phyloP scores from a whole-genome alignment of 108 stramenopile genomes.

The Cyclostephanos tholiformis region DNA sequence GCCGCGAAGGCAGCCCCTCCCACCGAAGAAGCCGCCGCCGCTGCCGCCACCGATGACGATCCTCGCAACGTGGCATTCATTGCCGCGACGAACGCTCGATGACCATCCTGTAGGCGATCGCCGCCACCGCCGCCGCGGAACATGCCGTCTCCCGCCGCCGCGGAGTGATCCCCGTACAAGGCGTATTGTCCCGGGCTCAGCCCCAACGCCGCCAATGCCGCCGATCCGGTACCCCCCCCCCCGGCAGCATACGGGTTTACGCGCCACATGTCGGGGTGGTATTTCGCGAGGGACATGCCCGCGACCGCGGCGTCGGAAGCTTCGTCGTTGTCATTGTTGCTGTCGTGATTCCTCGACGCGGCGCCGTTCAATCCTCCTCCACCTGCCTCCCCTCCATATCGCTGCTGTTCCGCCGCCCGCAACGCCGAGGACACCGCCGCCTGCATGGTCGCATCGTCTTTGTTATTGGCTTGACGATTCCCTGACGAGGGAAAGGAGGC shows the following conservation, averaged over 20 bases:
- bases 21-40: background rate
- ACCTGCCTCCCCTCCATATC: background rate
- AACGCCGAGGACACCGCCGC: conserved; percentile 12
- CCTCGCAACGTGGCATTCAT: background rate
- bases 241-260: background rate
- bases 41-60: background rate
- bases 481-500: background rate
- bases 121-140: background rate
- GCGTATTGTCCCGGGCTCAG: background rate
- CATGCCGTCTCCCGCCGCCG: background rate
- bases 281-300: background rate
- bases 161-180: background rate
- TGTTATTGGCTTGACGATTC: conserved; percentile 1
- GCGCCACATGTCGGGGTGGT: background rate
- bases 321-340: background rate
- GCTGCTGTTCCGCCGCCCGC: background rate
- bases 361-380: background rate
- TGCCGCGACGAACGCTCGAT: background rate
- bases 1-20: background rate
- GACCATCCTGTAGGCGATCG: background rate
- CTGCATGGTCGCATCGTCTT: conserved; percentile 4
- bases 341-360: background rate
- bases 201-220: background rate
- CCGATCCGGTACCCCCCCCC: background rate
- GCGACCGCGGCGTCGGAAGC: background rate